Conservation (phyloP, 768 basidiomycete genomes). For the Phaeotremella skinneri region DNA sequence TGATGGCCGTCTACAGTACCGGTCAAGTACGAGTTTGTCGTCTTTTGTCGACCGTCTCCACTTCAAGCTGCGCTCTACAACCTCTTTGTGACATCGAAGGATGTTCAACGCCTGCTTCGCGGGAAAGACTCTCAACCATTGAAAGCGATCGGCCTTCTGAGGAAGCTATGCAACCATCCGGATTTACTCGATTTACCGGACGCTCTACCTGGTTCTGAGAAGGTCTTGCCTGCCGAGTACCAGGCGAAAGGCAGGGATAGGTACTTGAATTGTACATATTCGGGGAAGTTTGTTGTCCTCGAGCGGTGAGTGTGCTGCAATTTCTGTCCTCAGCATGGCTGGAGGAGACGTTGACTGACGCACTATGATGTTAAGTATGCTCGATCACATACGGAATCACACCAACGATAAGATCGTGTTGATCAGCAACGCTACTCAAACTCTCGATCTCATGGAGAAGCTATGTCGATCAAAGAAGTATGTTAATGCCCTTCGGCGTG, state of each 20-base stretch:
- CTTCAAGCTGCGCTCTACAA: conserved; percentile 83
- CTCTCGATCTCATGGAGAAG: conserved; percentile 87
- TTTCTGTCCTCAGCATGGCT: background rate
- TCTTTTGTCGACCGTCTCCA: conserved; percentile 81
- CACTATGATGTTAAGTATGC: conserved; percentile 59
- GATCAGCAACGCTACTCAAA: conserved; percentile 96
- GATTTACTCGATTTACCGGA: conserved; percentile 80
- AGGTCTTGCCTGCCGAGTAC: conserved; percentile 78
- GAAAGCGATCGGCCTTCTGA: conserved; percentile 89
- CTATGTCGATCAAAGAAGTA: conserved; percentile 81
- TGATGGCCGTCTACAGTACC: conserved; percentile 63
- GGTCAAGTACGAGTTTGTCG: conserved; percentile 97
- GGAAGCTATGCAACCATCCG: conserved; percentile 94
- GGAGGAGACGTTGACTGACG: conserved; percentile 5
- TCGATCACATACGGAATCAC: conserved; percentile 73
- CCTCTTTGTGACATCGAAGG: conserved; percentile 86
- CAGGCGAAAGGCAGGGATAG: conserved; percentile 48
- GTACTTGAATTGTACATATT: conserved; percentile 72
- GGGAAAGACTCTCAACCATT: conserved; percentile 89
- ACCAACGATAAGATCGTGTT: conserved; percentile 94
- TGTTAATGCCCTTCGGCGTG: conserved; percentile 21
- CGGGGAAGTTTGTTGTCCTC: conserved; percentile 89
- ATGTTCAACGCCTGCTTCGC: conserved; percentile 83
- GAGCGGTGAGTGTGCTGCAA: conserved; percentile 63
- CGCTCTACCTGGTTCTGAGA: conserved; percentile 77